Percentiles rank a stretch among this genome's conserved stretches.
Evolutionary conservation across 257 asterid species (phyloP).

Genomic region (Solanum tarapatanum): DNA sequence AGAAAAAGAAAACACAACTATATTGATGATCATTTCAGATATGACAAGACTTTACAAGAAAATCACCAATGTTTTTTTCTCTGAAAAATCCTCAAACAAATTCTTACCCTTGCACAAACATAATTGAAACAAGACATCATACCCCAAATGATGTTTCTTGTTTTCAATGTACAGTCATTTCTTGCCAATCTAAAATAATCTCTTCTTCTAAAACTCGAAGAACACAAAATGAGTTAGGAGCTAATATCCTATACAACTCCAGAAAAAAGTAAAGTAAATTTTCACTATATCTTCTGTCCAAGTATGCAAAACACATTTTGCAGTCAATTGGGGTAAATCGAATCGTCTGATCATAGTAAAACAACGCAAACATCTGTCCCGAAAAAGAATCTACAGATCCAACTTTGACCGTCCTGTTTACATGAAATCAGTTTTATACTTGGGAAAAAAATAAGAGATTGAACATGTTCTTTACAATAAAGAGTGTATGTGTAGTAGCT

Average conservation of each 20-base stretch:
- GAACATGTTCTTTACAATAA: not conserved
- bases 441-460: not conserved
- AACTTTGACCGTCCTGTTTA: conserved; percentile 37
- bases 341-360: conserved; percentile 12
- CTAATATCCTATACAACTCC: conserved; percentile 55
- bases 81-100: not conserved
- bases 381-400: conserved; percentile 30
- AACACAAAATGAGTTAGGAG: conserved; percentile 40
- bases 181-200: conserved; percentile 20
- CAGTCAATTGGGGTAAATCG: conserved; percentile 17
- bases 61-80: not conserved
- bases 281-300: conserved; percentile 14
- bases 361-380: not conserved
- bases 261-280: conserved; percentile 5
- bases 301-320: conserved; percentile 14
- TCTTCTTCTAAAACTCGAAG: conserved; percentile 87
- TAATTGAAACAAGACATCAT: conserved; percentile 27
- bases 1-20: not conserved
- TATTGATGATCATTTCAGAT: not conserved
- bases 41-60: not conserved
- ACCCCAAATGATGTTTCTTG: conserved; percentile 18
- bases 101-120: conserved; percentile 7
- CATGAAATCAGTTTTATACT: not conserved
- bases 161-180: conserved; percentile 30
- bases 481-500: not conserved